phyloP scores from a whole-genome alignment of 2,329 filamentous ascomycete species.

The Lasiodiplodia sp. region DNA sequence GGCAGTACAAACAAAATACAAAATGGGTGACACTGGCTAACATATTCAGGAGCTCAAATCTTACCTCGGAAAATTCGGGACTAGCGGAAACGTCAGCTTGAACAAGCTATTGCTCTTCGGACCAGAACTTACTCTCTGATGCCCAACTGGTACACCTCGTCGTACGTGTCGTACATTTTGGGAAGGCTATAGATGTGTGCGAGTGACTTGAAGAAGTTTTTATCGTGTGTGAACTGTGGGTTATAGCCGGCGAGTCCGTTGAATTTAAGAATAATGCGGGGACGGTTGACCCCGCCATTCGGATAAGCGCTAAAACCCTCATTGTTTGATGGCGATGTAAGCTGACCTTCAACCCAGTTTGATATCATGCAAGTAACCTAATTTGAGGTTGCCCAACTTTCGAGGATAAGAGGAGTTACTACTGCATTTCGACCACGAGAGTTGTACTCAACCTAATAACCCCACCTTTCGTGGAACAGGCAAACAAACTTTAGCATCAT shows the following conservation, averaged over 20 bases:
- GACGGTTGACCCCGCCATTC: not conserved
- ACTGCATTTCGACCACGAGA: no score
- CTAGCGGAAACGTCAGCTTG: not conserved
- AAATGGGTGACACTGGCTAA: no score
- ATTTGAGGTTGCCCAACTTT: no score
- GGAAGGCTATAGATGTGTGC: no score
- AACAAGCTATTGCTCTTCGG: not conserved
- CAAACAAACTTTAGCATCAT: no score
- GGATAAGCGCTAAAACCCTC: not conserved
- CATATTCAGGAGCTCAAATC: not conserved
- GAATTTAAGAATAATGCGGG: not conserved
- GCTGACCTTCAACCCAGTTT: no score
- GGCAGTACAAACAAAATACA: not conserved
- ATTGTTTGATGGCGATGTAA: not conserved
- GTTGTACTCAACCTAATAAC: no score
- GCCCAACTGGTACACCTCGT: not conserved
- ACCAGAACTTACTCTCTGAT: not conserved
- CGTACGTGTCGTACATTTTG: constrained; percentile 7
- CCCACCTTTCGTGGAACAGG: no score
- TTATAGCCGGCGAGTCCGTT: not conserved
- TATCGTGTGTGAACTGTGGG: not conserved
- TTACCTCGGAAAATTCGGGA: not conserved
- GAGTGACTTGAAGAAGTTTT: not conserved
- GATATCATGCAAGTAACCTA: no score
- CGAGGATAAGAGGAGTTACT: no score